These are phyloP conservation scores for Phytopythium kandeliae DNA, from an alignment of 352 stramenopile species.

Conservation along the genomic window DNA sequence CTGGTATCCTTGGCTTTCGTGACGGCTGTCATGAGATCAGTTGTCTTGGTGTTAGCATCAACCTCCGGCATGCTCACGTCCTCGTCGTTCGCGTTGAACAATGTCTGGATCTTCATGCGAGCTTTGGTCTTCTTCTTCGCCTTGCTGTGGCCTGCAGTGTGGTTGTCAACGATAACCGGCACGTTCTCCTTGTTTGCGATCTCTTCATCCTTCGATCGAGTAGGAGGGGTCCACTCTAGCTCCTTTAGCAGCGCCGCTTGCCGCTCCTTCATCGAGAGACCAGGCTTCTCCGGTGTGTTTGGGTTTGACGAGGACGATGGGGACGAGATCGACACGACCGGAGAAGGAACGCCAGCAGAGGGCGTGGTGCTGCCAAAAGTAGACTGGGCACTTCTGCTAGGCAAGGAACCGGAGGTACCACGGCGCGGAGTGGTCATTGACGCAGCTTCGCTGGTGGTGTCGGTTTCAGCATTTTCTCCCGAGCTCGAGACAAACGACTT, in stretches of 20 bases:
- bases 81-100: constrained; percentile 20
- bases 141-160: not conserved
- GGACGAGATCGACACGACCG: constrained; percentile 68
- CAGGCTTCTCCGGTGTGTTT: constrained; percentile 48
- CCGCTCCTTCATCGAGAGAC: constrained; percentile 26
- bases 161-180: not conserved
- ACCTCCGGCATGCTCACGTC: not conserved
- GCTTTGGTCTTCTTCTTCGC: constrained; percentile 17
- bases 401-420: not conserved
- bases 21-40: not conserved
- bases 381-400: not conserved
- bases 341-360: constrained; percentile 33
- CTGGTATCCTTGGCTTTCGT: constrained; percentile 2
- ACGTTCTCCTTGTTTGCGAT: constrained; percentile 3
- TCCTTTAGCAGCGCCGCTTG: constrained; percentile 41
- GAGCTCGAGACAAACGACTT: constrained; percentile 3
- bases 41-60: not conserved
- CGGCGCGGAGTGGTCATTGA: constrained; percentile 35
- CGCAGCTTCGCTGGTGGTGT: not conserved
- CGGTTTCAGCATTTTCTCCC: not conserved
- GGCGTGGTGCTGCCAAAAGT: constrained; percentile 7
- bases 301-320: constrained; percentile 60
- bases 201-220: not conserved
- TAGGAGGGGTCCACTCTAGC: constrained; percentile 46
- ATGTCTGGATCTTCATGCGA: constrained; percentile 6